Percentiles rank a stretch among this genome's conserved stretches.
These are phyloP conservation scores for Geotrichum aggregatum DNA, from an alignment of 1,139 yeast species.

Conservation along the genomic window DNA sequence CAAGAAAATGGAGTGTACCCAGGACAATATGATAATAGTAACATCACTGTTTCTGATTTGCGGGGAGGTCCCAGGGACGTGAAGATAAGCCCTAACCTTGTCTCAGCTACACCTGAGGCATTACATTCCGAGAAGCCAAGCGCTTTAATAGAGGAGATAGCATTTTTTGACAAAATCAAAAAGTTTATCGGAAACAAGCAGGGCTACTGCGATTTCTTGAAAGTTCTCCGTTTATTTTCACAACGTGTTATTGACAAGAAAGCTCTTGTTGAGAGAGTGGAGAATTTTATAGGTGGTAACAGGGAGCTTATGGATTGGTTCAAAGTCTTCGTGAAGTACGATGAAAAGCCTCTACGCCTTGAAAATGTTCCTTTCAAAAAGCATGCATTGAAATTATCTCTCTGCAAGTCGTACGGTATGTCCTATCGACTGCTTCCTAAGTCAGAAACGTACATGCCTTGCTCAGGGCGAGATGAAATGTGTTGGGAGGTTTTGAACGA, in stretches of 20 bases:
- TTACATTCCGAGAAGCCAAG: conserved; percentile 39
- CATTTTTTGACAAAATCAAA: conserved; percentile 88
- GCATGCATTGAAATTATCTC: conserved; percentile 80
- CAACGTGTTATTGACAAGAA: conserved; percentile 84
- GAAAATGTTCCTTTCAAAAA: conserved; percentile 86
- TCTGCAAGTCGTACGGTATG: conserved; percentile 77
- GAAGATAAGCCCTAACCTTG: conserved; percentile 56
- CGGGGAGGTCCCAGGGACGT: conserved; percentile 30
- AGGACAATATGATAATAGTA: conserved; percentile 28
- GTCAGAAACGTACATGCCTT: conserved; percentile 93
- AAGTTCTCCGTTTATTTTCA: conserved; percentile 77
- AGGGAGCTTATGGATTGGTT: conserved; percentile 86
- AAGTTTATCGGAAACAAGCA: conserved; percentile 86
- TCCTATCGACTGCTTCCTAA: conserved; percentile 91
- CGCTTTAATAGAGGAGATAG: conserved; percentile 73
- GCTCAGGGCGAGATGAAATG: conserved; percentile 97
- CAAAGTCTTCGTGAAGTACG: conserved; percentile 84
- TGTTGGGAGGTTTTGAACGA: conserved; percentile 98
- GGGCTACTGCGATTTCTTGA: conserved; percentile 84
- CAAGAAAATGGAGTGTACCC: conserved; percentile 11
- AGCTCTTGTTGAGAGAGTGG: conserved; percentile 78
- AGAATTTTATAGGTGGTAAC: conserved; percentile 76
- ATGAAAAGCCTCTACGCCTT: conserved; percentile 54
- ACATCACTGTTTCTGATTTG: conserved; percentile 40
- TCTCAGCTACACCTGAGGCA: conserved; percentile 86